phyloP scores from a whole-genome alignment of 1,284 basidiomycete species.

The Ceratorhiza oryzae-sativae region DNA sequence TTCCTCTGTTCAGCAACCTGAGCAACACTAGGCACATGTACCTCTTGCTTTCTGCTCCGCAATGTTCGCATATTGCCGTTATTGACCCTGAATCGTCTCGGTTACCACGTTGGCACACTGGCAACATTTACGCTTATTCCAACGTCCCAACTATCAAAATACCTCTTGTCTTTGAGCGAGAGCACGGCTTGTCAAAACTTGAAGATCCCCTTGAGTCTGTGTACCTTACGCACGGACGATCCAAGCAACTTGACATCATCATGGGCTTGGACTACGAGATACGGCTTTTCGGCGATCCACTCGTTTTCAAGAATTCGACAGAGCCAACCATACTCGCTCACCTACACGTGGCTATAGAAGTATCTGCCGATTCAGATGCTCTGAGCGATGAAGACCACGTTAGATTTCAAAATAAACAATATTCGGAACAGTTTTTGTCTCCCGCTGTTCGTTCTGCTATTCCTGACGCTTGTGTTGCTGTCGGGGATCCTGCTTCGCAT shows the following conservation, averaged over 20 bases:
- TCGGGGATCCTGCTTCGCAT: constrained; percentile 54
- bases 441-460: constrained; percentile 40
- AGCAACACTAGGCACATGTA: constrained; percentile 47
- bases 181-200: background rate
- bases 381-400: constrained; percentile 57
- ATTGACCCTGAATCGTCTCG: constrained; percentile 53
- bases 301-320: constrained; percentile 48
- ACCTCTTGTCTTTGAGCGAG: constrained; percentile 54
- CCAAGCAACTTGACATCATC: constrained; percentile 57
- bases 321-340: constrained; percentile 36
- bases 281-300: constrained; percentile 77
- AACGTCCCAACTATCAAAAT: constrained; percentile 58
- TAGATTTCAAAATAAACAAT: constrained; percentile 39
- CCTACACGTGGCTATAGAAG: constrained; percentile 56
- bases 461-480: background rate
- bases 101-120: constrained; percentile 66
- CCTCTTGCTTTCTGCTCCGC: constrained; percentile 58
- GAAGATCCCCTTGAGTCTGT: background rate
- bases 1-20: constrained; percentile 50
- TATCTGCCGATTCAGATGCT: constrained; percentile 52
- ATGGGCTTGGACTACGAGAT: constrained; percentile 82
- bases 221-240: background rate
- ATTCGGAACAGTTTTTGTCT: no score
- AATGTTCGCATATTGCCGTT: constrained; percentile 73
- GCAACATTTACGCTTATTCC: constrained; percentile 73